phyloP scores from a whole-genome alignment of 176 grass and related monocot species.

The Melocanna baccifera region DNA sequence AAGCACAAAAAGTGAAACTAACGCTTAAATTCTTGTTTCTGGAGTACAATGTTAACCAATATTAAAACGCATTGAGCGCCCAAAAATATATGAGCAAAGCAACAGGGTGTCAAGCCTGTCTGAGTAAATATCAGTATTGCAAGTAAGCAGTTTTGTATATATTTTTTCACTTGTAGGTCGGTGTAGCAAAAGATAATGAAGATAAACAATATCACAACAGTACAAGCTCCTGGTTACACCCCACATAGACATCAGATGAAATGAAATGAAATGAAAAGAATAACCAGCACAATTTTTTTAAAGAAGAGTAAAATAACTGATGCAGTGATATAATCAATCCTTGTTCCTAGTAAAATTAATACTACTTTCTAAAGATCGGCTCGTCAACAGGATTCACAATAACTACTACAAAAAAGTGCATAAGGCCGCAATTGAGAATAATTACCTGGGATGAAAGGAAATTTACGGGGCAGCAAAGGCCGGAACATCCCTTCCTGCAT shows the following conservation, averaged over 20 bases:
- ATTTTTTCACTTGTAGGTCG: neutral
- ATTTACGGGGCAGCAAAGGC: constrained; percentile 53
- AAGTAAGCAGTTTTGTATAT: neutral
- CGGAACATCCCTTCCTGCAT: constrained; percentile 50
- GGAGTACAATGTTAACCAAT: no score
- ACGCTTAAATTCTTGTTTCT: neutral
- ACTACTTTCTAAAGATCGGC: neutral
- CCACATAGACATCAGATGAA: neutral
- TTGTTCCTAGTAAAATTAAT: neutral
- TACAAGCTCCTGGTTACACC: neutral
- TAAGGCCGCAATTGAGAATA: neutral
- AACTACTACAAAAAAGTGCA: neutral
- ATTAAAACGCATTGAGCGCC: no score
- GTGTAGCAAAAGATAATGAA: neutral
- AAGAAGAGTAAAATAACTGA: neutral
- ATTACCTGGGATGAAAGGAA: constrained; percentile 72
- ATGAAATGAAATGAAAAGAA: neutral
- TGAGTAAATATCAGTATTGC: neutral
- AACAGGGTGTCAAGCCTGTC: no score
- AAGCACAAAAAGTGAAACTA: neutral
- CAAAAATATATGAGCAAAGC: no score
- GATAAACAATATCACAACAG: neutral
- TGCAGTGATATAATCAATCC: neutral
- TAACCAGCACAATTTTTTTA: neutral
- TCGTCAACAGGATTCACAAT: neutral